These are phyloP conservation scores for Cercospora beticola DNA, from an alignment of 2,329 filamentous ascomycete species.

Conservation along the genomic window DNA sequence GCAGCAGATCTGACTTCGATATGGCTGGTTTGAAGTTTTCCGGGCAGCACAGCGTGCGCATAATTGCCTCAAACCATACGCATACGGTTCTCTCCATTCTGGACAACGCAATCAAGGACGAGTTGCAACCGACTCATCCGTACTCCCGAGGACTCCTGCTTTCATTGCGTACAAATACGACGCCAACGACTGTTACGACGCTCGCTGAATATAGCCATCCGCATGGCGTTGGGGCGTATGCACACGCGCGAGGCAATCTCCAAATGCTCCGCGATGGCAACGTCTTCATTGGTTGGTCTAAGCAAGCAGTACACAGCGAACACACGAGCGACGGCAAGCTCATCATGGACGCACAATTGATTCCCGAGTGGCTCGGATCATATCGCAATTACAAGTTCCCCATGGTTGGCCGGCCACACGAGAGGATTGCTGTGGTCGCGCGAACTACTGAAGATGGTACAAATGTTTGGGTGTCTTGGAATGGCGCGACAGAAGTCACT, in stretches of 20 bases:
- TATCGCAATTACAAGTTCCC: constrained; percentile 53
- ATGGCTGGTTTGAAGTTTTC: constrained; percentile 35
- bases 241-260: constrained; percentile 37
- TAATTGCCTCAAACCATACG: constrained; percentile 40
- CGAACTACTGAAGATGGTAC: not conserved
- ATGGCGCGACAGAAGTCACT: constrained; percentile 1
- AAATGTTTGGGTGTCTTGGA: not conserved
- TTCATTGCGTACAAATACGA: constrained; percentile 15
- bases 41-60: constrained; percentile 52
- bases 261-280: constrained; percentile 53
- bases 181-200: constrained; percentile 14
- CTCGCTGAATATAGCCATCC: constrained; percentile 18
- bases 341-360: constrained; percentile 49
- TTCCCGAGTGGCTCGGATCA: constrained; percentile 39
- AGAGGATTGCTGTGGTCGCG: not conserved
- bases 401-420: constrained; percentile 41
- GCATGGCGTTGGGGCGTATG: constrained; percentile 40
- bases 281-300: constrained; percentile 52
- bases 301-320: constrained; percentile 37
- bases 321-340: constrained; percentile 45
- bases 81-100: constrained; percentile 51
- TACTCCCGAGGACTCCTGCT: constrained; percentile 22
- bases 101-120: constrained; percentile 47
- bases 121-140: constrained; percentile 12
- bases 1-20: constrained; percentile 17